Percentiles rank a stretch among this genome's conserved stretches.
phyloP scores from a whole-genome alignment of 2,329 filamentous ascomycete genomes.

The Colletotrichum magnum region DNA sequence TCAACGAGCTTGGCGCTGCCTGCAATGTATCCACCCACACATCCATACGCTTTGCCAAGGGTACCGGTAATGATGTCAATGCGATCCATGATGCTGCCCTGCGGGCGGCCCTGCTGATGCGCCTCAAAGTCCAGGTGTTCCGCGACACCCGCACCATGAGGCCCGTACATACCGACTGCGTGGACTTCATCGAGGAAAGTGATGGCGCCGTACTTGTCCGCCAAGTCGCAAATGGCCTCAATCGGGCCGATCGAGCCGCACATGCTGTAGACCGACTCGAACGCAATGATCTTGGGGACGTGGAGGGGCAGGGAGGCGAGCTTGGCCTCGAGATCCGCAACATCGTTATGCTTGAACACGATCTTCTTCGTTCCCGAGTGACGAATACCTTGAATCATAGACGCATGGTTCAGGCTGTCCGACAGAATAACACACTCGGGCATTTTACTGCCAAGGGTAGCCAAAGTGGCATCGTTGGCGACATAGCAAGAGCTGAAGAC shows the following conservation, averaged over 20 bases:
- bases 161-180: conserved; percentile 99
- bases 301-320: conserved; percentile 87
- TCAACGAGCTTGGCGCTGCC: conserved; percentile 90
- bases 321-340: conserved; percentile 93
- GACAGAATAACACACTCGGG: conserved; percentile 98
- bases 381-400: conserved; percentile 99
- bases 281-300: conserved; percentile 97
- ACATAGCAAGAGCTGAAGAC: conserved; percentile 99
- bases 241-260: conserved; percentile 98
- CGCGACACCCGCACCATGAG: conserved; percentile 93
- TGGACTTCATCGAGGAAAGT: conserved; percentile 99
- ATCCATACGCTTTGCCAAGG: conserved; percentile 97
- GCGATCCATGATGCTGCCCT: conserved; percentile 93
- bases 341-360: conserved; percentile 98
- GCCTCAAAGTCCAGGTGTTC: conserved; percentile 97
- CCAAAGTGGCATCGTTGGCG: conserved; percentile 96
- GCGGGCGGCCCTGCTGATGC: conserved; percentile 80
- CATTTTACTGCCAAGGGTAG: conserved; percentile 96
- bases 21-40: conserved; percentile 97
- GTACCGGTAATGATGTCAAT: conserved; percentile 98
- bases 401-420: conserved; percentile 96
- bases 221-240: conserved; percentile 93
- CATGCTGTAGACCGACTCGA: conserved; percentile 99
- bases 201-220: conserved; percentile 96
- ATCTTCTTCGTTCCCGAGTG: conserved; percentile 98